These are phyloP conservation scores for Hygrocybe coccinea DNA, from an alignment of 768 basidiomycete genomes.

Conservation along the genomic window DNA sequence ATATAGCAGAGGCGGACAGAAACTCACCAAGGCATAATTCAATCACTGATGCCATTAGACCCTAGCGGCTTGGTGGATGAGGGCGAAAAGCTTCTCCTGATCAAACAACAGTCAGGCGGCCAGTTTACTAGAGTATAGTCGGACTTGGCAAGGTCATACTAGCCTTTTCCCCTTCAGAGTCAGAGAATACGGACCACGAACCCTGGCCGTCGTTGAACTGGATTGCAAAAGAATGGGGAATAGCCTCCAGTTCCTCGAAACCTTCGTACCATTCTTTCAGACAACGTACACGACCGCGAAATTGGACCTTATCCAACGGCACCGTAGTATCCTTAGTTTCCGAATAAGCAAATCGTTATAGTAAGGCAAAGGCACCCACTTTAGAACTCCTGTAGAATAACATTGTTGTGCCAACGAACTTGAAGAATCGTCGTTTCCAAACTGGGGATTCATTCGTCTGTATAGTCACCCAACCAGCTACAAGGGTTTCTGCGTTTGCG, in stretches of 20 bases:
- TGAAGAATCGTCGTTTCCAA: slow-evolving; percentile 66
- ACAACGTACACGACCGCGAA: slow-evolving; percentile 43
- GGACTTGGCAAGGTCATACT: slow-evolving; percentile 10
- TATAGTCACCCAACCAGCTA: slow-evolving; percentile 58
- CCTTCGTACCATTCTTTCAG: slow-evolving; percentile 63
- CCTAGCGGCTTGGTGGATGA: slow-evolving; percentile 14
- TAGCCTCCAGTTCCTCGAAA: slow-evolving; percentile 61
- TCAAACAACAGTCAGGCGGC: slow-evolving; percentile 1
- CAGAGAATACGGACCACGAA: slow-evolving; percentile 56
- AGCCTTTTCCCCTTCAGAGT: slow-evolving; percentile 62
- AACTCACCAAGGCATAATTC: too few species aligned
- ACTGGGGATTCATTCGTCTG: slow-evolving; percentile 49
- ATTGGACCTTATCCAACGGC: slow-evolving; percentile 39
- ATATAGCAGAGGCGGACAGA: too few species aligned
- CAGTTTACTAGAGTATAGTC: not conserved
- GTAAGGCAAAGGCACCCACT: slow-evolving; percentile 29
- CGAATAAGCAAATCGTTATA: not conserved
- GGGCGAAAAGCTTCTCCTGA: slow-evolving; percentile 45
- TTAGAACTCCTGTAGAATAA: slow-evolving; percentile 50
- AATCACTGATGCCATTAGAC: too few species aligned
- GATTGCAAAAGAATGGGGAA: slow-evolving; percentile 61
- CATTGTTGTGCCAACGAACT: slow-evolving; percentile 43
- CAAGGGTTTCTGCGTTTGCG: slow-evolving; percentile 32
- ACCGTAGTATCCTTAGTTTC: slow-evolving; percentile 34
- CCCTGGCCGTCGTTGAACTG: slow-evolving; percentile 49